Evolutionary conservation across 2,329 filamentous ascomycete species (phyloP).

Genomic region (Colletotrichum gigasporum): DNA sequence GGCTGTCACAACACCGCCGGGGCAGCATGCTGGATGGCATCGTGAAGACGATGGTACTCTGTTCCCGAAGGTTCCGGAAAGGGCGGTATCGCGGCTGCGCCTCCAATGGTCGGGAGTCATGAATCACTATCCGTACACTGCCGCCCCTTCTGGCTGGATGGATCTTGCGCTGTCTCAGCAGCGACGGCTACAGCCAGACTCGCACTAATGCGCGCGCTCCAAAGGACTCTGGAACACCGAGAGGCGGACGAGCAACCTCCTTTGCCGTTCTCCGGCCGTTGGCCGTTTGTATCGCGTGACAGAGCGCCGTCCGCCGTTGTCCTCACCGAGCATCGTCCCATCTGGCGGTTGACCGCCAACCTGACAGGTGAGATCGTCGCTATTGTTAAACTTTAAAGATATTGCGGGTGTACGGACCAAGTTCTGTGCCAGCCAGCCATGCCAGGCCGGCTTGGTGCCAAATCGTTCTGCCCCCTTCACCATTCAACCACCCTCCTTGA

Average conservation of each 20-base stretch:
- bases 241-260: neutral
- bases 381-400: slow-evolving; percentile 25
- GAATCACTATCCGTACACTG: neutral
- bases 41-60: slow-evolving; percentile 13
- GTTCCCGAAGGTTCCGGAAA: slow-evolving; percentile 10
- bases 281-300: slow-evolving; percentile 8
- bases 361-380: neutral
- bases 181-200: neutral
- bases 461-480: neutral
- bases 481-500: slow-evolving; percentile 32
- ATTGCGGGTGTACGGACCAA: slow-evolving; percentile 28
- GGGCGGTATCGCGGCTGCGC: neutral
- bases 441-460: neutral
- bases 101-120: neutral
- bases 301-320: neutral
- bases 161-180: neutral
- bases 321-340: slow-evolving; percentile 16
- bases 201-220: neutral
- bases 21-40: slow-evolving; percentile 2
- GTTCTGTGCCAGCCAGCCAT: slow-evolving; percentile 8
- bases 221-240: neutral
- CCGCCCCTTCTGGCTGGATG: neutral
- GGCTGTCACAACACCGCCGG: slow-evolving; percentile 10
- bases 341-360: neutral
- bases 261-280: neutral